Evolutionary conservation across 2,329 filamentous ascomycete genomes (phyloP), one percentile per base, ranked within the genome.

Genomic region (Ophiostoma sp.): DNA sequence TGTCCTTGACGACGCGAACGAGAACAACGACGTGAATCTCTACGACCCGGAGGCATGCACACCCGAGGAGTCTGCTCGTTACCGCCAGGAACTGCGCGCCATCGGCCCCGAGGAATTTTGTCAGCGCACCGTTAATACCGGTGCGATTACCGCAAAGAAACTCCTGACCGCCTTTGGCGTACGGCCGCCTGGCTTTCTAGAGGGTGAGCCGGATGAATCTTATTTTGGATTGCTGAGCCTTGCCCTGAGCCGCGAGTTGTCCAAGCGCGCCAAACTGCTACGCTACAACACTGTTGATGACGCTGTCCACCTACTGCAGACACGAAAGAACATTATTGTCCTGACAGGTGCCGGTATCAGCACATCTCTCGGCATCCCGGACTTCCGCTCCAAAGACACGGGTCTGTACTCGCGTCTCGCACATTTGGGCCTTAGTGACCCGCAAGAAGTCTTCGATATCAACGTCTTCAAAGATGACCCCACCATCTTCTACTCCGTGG

Each of bases 271-370:
- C 72, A 96, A 97, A 77, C 82, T 98, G 66, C 76, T 82, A 36
- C 82, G 89, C 70, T 93, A 92, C 83, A 97, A 97, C 80, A 88
- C 89, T 0, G 83, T 98, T 66, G 90, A 96, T 72, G 93, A 99
- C 78, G 95, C 92, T 4, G 93, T 95, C 8, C 79, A 83, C 14
- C 82, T 99, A 66, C 84, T 99, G 60, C 83, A 86, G 73, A 84
- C 85, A 69, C 87, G 89, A 69, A 86, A 86, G 73, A 96, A 97
- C 77, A 93, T 99, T 77, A 87, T 99, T 75, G 90, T 98, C 72
- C 86, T 99, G 73, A 98, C 95, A 0, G 95, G 95, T 66, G 95
- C 95, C 18, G 95, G 95, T 73, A 98, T 99, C 73, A 97, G 93
- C 40, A 99, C 95, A 0, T 97, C 92, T 66, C 87, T 99, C 27